A percentile compares a stretch with the other conserved stretches of the same genome.
Evolutionary conservation across 2,329 filamentous ascomycete species (phyloP).

Genomic region (Claviceps fusiformis): DNA sequence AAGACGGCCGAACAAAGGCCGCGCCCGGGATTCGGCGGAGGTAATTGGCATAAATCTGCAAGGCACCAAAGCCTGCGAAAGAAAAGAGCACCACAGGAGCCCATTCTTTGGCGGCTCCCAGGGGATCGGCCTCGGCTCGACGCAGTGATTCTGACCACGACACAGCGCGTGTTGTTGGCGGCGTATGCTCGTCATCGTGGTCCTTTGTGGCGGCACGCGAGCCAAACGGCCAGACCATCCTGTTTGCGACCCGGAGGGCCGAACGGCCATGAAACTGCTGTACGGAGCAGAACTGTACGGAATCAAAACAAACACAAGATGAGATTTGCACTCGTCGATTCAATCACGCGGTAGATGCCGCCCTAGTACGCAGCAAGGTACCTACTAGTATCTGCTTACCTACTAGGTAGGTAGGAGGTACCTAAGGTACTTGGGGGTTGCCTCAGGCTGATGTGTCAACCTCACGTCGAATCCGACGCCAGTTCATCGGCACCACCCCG

Average conservation of each 20-base stretch:
- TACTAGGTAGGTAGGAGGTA: not conserved
- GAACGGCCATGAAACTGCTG: conserved; percentile 5
- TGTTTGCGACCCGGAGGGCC: conserved; percentile 18
- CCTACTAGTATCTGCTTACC: not conserved
- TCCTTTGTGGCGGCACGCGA: conserved; percentile 15
- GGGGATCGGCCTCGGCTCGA: conserved; percentile 13
- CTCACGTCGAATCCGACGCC: too few relatives aligned
- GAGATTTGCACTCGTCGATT: not conserved
- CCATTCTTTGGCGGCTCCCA: conserved; percentile 26
- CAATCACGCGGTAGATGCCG: not conserved
- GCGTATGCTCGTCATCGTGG: conserved; percentile 9
- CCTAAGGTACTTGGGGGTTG: too few relatives aligned
- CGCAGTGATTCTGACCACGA: conserved; percentile 27
- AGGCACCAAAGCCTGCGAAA: conserved; percentile 22
- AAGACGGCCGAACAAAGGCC: conserved; percentile 57
- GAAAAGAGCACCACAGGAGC: conserved; percentile 25
- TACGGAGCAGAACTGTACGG: not conserved
- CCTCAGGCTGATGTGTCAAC: too few relatives aligned
- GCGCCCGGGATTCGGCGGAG: conserved; percentile 74
- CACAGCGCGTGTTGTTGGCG: conserved; percentile 14
- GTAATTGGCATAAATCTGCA: conserved; percentile 56
- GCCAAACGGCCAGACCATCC: conserved; percentile 29
- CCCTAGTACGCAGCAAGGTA: not conserved
- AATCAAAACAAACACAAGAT: not conserved
- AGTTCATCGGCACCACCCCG: not conserved